A percentile compares a stretch with the other conserved stretches of the same genome.
These are phyloP conservation scores for Paraconiothyrium sp. DNA, from an alignment of 2,329 filamentous ascomycete genomes.

Conservation along the genomic window DNA sequence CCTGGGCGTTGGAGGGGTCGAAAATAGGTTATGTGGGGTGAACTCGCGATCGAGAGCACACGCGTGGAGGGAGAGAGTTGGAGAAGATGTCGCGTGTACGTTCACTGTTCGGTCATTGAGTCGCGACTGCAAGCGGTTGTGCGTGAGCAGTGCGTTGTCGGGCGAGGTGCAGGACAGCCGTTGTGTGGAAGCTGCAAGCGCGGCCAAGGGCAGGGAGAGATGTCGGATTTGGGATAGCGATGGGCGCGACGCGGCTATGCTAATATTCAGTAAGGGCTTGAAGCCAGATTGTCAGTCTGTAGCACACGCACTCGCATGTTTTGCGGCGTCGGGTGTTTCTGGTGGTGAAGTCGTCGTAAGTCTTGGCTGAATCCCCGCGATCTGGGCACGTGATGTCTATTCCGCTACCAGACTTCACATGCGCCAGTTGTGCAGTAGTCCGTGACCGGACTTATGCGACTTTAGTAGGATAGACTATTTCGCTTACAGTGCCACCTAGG, in stretches of 20 bases:
- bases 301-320: constrained; percentile 14
- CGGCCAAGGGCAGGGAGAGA: background rate
- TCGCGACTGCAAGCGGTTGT: constrained; percentile 13
- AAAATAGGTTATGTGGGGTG: constrained; percentile 43
- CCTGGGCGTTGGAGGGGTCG: constrained; percentile 34
- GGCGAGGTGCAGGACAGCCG: constrained; percentile 14
- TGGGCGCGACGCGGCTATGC: constrained; percentile 7
- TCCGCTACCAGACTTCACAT: background rate
- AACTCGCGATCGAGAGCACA: constrained; percentile 1
- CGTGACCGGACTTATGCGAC: background rate
- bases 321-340: constrained; percentile 10
- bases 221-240: background rate
- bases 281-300: constrained; percentile 13
- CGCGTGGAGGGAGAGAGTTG: background rate
- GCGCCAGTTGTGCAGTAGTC: background rate
- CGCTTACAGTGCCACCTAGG: background rate
- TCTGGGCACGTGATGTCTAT: constrained; percentile 7
- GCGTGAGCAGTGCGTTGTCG: constrained; percentile 9
- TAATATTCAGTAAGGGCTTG: constrained; percentile 1
- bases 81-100: background rate
- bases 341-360: constrained; percentile 22
- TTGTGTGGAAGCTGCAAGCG: constrained; percentile 4
- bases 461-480: background rate
- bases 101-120: constrained; percentile 17
- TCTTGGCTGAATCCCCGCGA: constrained; percentile 25